phyloP scores from a whole-genome alignment of 176 grass and related monocot species.

The Carex pumila region DNA sequence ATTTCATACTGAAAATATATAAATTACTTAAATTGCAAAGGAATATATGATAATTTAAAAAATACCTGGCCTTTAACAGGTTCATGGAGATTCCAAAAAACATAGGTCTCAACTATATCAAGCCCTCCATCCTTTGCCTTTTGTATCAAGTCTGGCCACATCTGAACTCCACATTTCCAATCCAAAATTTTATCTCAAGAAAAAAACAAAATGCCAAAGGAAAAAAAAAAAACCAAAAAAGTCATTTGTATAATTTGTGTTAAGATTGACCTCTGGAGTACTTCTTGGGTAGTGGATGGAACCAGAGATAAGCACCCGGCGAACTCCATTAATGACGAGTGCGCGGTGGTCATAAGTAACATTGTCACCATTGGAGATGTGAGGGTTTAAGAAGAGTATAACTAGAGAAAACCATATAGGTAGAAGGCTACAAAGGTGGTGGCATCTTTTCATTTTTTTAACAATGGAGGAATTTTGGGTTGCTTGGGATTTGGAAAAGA shows the following conservation, averaged over 20 bases:
- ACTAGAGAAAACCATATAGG: slow-evolving; percentile 6
- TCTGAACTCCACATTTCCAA: slow-evolving; percentile 41
- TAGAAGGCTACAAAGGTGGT: slow-evolving; percentile 9
- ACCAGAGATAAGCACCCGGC: slow-evolving; percentile 89
- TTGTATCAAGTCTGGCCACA: slow-evolving; percentile 93
- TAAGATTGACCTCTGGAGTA: slow-evolving; percentile 58
- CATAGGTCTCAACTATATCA: slow-evolving; percentile 83
- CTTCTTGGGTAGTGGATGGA: slow-evolving; percentile 98
- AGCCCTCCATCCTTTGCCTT: slow-evolving; percentile 95
- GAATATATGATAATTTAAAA: not conserved
- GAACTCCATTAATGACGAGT: slow-evolving; percentile 71
- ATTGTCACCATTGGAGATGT: slow-evolving; percentile 28
- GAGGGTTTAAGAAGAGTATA: slow-evolving; percentile 24
- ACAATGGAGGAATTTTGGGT: slow-evolving; percentile 15
- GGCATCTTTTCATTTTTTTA: slow-evolving; percentile 25
- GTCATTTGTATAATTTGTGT: not conserved
- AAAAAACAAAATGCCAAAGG: not conserved
- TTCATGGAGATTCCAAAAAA: slow-evolving; percentile 98
- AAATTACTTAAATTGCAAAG: not conserved
- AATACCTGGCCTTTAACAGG: slow-evolving; percentile 71
- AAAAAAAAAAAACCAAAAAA: not conserved
- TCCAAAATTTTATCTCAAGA: not conserved
- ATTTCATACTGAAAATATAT: not conserved
- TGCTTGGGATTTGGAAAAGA: slow-evolving; percentile 15
- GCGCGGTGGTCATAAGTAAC: slow-evolving; percentile 95